phyloP scores from a whole-genome alignment of 129 eudicot species.

The sunflower (Helianthus annuus) region HanXRQr2.0-SUNRISE NC_035438.2:144744781-144745280 shows the following conservation, averaged over 20 bases:
- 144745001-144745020: conserved; percentile 20
- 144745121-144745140: not conserved
- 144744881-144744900: not conserved
- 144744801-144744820: not conserved
- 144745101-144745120: not conserved
- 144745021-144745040: conserved; percentile 18
- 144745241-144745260: too few relatives aligned
- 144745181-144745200: not conserved
- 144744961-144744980: not conserved
- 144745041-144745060: conserved; percentile 34
- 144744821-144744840: not conserved
- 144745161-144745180: not conserved
- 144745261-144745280: too few relatives aligned
- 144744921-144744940: not conserved
- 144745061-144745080: conserved; percentile 19
- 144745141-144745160: not conserved
- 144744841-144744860: not conserved
- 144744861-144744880: not conserved
- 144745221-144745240: too few relatives aligned
- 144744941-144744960: not conserved
- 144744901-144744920: not conserved
- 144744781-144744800: not conserved
- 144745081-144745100: not conserved
- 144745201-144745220: too few relatives aligned
- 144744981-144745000: conserved; percentile 1